These are phyloP conservation scores for Aspergillus mulundensis DNA, from an alignment of 495 filamentous ascomycete species.

Conservation along the genomic window DNA sequence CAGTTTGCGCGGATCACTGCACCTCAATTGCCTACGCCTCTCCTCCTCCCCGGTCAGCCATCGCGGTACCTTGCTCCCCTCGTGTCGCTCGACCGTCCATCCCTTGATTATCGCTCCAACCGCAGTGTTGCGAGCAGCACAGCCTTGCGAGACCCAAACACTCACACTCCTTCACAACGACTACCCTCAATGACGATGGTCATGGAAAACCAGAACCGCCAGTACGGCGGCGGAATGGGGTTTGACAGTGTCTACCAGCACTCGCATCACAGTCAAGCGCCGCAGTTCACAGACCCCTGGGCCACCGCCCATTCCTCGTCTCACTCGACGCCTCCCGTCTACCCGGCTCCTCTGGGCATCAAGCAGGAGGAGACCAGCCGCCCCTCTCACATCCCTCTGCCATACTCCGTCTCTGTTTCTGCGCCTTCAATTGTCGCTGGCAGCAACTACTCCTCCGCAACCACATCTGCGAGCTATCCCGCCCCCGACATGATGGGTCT, in stretches of 20 bases:
- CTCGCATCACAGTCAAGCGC: conserved; percentile 65
- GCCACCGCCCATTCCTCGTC: conserved; percentile 55
- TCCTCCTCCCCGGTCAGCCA: not conserved
- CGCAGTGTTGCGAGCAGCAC: conserved; percentile 5
- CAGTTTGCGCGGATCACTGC: conserved; percentile 13
- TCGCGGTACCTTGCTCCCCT: not conserved
- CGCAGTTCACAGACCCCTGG: conserved; percentile 96
- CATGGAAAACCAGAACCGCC: conserved; percentile 80
- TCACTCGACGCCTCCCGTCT: conserved; percentile 50
- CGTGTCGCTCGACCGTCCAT: conserved; percentile 11
- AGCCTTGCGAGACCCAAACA: not conserved
- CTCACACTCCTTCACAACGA: conserved; percentile 3
- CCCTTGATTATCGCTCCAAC: conserved; percentile 24
- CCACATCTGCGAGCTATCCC: conserved; percentile 44
- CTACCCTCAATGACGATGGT: conserved; percentile 73
- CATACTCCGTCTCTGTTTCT: conserved; percentile 70
- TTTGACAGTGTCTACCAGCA: conserved; percentile 75
- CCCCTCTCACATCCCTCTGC: conserved; percentile 63
- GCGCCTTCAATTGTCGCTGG: conserved; percentile 65
- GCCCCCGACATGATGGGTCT: conserved; percentile 68
- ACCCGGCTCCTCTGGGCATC: conserved; percentile 54
- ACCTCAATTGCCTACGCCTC: not conserved
- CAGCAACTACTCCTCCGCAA: conserved; percentile 59
- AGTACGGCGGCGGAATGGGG: conserved; percentile 65
- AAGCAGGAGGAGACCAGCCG: conserved; percentile 56